A percentile compares a stretch with the other conserved stretches of the same genome.
These are phyloP conservation scores for Sphaerulina populicola DNA, from an alignment of 2,329 filamentous ascomycete genomes.

Conservation along the genomic window DNA sequence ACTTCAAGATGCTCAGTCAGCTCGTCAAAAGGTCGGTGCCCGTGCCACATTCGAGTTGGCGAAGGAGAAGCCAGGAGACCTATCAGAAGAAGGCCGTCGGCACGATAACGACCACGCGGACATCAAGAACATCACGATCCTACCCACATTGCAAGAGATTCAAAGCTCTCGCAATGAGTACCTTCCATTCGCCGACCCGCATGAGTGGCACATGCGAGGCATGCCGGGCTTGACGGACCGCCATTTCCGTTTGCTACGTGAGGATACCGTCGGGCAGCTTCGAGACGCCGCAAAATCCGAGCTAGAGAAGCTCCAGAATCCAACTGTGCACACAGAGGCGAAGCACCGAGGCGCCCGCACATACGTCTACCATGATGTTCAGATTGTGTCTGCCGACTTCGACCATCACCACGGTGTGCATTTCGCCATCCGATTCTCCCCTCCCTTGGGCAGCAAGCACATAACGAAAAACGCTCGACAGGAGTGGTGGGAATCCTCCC, in stretches of 20 bases:
- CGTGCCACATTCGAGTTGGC: no score
- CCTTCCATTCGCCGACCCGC: conserved; percentile 29
- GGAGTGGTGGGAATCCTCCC: conserved; percentile 41
- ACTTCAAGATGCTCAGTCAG: no score
- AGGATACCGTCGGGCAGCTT: conserved; percentile 62
- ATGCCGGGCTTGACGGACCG: conserved; percentile 53
- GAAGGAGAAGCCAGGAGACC: conserved; percentile 27
- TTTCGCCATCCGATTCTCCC: not conserved
- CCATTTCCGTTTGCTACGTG: conserved; percentile 61
- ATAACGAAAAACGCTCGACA: conserved; percentile 34
- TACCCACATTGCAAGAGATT: conserved; percentile 56
- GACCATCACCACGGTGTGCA: conserved; percentile 35
- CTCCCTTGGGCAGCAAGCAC: conserved; percentile 29
- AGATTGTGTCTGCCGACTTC: conserved; percentile 32
- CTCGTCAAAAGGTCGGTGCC: no score
- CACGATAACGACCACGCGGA: conserved; percentile 65
- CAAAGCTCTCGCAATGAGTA: conserved; percentile 8
- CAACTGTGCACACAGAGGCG: not conserved
- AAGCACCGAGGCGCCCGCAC: conserved; percentile 25
- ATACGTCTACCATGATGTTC: conserved; percentile 34
- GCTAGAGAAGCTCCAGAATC: conserved; percentile 31
- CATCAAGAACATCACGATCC: conserved; percentile 53
- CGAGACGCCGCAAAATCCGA: conserved; percentile 48
- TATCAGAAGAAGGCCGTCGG: conserved; percentile 48
- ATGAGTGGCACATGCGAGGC: conserved; percentile 37